Conservation (phyloP, 441 rosid species). For the Rhodomyrtus psidioides region DNA sequence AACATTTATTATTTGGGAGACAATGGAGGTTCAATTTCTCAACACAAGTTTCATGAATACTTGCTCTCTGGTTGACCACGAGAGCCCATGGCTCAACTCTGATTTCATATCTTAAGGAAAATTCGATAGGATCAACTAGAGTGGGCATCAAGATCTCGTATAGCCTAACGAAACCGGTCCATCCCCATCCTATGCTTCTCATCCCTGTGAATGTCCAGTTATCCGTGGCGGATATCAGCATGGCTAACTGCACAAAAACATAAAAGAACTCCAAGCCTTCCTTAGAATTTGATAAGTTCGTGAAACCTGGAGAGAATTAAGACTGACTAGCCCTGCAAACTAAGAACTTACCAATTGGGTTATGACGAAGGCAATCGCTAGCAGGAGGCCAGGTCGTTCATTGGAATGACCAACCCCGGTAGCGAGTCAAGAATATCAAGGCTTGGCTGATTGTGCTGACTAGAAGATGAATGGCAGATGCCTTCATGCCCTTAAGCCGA, state of each 20-base stretch:
- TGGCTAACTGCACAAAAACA: constrained; percentile 20
- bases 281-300: constrained; percentile 18
- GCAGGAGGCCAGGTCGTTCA: constrained; percentile 48
- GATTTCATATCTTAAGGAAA: constrained; percentile 42
- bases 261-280: constrained; percentile 5
- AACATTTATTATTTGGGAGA: too few relatives aligned
- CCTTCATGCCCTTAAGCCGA: neutral
- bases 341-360: too few relatives aligned
- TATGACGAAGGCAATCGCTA: constrained; percentile 39
- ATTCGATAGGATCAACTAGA: constrained; percentile 49
- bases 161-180: constrained; percentile 59
- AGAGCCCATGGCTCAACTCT: constrained; percentile 52
- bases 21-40: too few relatives aligned
- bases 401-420: constrained; percentile 42
- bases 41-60: neutral
- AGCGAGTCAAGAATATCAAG: constrained; percentile 43
- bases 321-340: too few relatives aligned
- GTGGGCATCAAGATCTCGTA: constrained; percentile 34
- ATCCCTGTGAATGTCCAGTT: constrained; percentile 38
- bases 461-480: constrained; percentile 42
- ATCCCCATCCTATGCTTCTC: constrained; percentile 43
- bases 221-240: constrained; percentile 27
- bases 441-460: constrained; percentile 57
- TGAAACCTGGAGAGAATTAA: too few relatives aligned
- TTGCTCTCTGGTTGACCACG: constrained; percentile 29